These are phyloP conservation scores for Angomonas desouzai DNA, from an alignment of 208 protist genomes.

Conservation along the genomic window DNA sequence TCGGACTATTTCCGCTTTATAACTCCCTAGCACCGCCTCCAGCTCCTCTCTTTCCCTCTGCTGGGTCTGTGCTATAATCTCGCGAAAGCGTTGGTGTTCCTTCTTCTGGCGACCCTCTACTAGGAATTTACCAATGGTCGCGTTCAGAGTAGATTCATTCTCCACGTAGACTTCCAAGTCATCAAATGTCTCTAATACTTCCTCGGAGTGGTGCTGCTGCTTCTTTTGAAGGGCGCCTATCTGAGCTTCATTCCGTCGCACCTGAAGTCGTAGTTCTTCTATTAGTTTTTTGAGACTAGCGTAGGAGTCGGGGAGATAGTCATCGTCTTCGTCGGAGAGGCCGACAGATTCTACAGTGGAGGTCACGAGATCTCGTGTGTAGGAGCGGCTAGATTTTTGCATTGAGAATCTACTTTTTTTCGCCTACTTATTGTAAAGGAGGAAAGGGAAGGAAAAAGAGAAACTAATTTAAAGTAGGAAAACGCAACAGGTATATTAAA, in stretches of 20 bases:
- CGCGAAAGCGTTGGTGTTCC: neutral
- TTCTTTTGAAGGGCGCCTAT: neutral
- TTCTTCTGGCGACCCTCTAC: neutral
- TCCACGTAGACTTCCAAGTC: neutral
- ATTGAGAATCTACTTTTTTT: conserved; percentile 1
- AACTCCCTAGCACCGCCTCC: neutral
- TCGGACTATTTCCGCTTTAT: conserved; percentile 4
- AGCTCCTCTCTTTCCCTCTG: neutral
- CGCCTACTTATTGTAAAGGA: conserved; percentile 7
- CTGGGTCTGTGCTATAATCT: neutral
- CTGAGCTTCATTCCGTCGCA: neutral
- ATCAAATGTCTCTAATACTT: neutral
- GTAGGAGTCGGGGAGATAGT: neutral
- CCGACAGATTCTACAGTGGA: neutral
- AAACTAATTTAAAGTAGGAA: no score
- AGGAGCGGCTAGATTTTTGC: neutral
- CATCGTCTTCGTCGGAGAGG: neutral
- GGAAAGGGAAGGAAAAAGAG: conserved; percentile 2
- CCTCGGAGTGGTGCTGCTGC: neutral
- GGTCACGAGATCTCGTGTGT: neutral
- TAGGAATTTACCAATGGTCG: neutral
- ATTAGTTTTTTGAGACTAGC: neutral
- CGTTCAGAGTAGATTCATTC: neutral
- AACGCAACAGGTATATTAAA: no score
- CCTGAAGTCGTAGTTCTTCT: neutral